phyloP scores from a whole-genome alignment of 2,329 filamentous ascomycete genomes.

The Pestalotiopsis sp. region DNA sequence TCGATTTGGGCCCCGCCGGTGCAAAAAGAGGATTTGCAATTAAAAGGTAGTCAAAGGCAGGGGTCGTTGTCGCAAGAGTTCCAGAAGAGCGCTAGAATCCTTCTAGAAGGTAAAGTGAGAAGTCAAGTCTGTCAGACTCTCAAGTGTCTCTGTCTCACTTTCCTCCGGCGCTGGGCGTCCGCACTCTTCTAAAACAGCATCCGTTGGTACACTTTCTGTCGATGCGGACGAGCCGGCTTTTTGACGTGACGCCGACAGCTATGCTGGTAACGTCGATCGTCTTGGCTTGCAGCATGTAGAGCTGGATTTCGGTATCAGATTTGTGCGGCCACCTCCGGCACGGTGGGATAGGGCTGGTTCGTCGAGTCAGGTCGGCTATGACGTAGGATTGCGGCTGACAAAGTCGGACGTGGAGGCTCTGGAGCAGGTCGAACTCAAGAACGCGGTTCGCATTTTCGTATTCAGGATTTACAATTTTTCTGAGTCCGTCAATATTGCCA shows the following conservation, averaged over 20 bases:
- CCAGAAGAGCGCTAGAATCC: conserved; percentile 22
- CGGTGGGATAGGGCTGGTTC: neutral
- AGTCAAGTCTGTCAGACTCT: neutral
- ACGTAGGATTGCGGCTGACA: neutral
- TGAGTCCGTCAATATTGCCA: too few species aligned
- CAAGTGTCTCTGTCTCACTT: neutral
- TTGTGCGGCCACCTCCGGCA: neutral
- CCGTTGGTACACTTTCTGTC: neutral
- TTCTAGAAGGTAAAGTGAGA: conserved; percentile 23
- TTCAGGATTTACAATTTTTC: too few species aligned
- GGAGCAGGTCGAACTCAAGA: neutral
- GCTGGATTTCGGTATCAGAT: neutral
- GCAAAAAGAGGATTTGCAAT: neutral
- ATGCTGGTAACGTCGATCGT: neutral
- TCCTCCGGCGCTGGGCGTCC: neutral
- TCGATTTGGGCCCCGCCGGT: neutral
- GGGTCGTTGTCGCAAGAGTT: neutral
- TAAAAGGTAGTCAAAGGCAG: neutral
- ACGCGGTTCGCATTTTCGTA: neutral
- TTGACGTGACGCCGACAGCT: neutral
- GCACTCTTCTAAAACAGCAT: neutral
- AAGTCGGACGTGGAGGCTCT: neutral
- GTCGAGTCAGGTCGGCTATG: neutral
- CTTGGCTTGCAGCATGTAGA: neutral
- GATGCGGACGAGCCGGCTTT: neutral